Conservation (phyloP, 1,284 basidiomycete species). For the Spongispora temasekensis region DNA sequence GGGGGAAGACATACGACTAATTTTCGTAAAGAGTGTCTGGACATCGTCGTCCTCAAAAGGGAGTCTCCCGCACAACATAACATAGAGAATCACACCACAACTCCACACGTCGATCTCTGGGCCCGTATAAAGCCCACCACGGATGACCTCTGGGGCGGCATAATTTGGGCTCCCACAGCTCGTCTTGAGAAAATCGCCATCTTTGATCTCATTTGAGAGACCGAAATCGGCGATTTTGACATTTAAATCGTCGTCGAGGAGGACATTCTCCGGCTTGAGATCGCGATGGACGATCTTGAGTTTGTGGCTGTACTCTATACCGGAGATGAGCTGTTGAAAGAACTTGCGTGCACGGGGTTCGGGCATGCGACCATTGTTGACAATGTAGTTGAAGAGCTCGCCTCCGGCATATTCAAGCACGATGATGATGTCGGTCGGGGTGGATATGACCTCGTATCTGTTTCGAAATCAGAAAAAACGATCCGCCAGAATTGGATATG, state of each 20-base stretch:
- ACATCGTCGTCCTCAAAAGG: slow-evolving; percentile 97
- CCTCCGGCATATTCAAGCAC: slow-evolving; percentile 93
- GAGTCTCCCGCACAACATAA: slow-evolving; percentile 89
- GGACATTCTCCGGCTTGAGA: slow-evolving; percentile 91
- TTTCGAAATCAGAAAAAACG: background rate
- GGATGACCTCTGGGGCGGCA: slow-evolving; percentile 94
- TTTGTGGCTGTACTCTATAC: slow-evolving; percentile 92
- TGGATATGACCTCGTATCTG: slow-evolving; percentile 95
- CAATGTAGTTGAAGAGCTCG: slow-evolving; percentile 96
- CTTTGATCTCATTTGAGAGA: slow-evolving; percentile 90
- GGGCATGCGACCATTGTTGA: slow-evolving; percentile 83
- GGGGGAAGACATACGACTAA: slow-evolving; percentile 82
- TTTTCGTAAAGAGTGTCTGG: slow-evolving; percentile 88
- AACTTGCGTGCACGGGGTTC: slow-evolving; percentile 85
- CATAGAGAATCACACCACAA: slow-evolving; percentile 93
- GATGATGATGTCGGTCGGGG: slow-evolving; percentile 92
- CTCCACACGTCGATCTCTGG: slow-evolving; percentile 99
- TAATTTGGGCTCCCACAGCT: slow-evolving; percentile 97
- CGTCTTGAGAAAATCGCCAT: slow-evolving; percentile 93
- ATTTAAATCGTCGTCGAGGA: slow-evolving; percentile 76
- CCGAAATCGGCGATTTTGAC: slow-evolving; percentile 98
- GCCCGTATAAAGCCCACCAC: slow-evolving; percentile 89
- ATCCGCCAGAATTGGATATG: background rate
- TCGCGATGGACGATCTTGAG: slow-evolving; percentile 96
- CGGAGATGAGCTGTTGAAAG: slow-evolving; percentile 96